phyloP scores from a whole-genome alignment of 78 protist genomes.

The Dictyostelium citrinum region DNA sequence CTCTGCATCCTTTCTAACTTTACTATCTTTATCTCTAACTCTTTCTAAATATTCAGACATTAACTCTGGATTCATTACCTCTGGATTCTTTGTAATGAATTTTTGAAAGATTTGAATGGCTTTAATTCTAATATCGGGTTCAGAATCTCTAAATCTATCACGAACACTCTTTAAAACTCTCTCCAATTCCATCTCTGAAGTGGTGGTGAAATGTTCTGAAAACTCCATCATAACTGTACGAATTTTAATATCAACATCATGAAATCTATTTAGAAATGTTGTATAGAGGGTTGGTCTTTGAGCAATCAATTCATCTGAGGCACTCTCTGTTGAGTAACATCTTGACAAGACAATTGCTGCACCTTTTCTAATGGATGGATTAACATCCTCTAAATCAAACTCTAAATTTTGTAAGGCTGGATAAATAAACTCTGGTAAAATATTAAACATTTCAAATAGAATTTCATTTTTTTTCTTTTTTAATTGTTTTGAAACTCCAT shows the following conservation, averaged over 20 bases:
- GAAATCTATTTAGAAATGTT: slow-evolving; percentile 36
- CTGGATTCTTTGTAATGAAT: background rate
- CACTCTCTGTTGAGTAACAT: background rate
- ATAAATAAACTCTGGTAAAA: background rate
- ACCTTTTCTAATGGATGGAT: background rate
- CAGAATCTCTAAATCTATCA: slow-evolving; percentile 16
- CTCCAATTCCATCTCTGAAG: background rate
- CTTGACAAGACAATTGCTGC: background rate
- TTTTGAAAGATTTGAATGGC: background rate
- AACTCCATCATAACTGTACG: slow-evolving; percentile 50
- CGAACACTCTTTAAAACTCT: background rate
- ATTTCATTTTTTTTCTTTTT: slow-evolving; percentile 25
- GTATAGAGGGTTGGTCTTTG: background rate
- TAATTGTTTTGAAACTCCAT: background rate
- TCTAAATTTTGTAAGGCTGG: background rate
- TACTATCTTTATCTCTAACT: slow-evolving; percentile 25
- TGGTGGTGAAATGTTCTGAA: background rate
- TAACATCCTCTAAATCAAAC: background rate
- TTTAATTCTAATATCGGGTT: slow-evolving; percentile 1
- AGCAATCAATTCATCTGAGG: background rate
- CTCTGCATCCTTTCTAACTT: slow-evolving; percentile 38
- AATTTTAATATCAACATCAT: slow-evolving; percentile 8
- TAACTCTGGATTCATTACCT: background rate
- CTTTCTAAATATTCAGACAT: slow-evolving; percentile 20
- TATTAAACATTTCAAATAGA: background rate